A percentile compares a stretch with the other conserved stretches of the same genome.
These are phyloP conservation scores for button mushroom (Agaricus bisporus) DNA, from an alignment of 768 basidiomycete species.

Conservation along the genomic window DNA sequence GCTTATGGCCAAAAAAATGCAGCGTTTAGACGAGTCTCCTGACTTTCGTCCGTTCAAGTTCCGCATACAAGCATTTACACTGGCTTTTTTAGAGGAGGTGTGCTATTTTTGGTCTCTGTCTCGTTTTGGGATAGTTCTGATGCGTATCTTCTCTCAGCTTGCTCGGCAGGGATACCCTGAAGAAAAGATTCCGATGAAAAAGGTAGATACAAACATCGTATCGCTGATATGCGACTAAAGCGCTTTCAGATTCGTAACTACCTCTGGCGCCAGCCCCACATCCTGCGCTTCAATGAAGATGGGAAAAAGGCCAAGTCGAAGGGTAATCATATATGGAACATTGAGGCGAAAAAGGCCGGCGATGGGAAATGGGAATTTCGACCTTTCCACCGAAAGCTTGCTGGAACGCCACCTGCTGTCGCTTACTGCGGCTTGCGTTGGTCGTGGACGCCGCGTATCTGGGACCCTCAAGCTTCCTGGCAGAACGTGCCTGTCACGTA, in stretches of 20 bases:
- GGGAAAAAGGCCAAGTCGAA: slow-evolving; percentile 99
- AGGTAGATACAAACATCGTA: slow-evolving; percentile 39
- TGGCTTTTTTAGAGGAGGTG: slow-evolving; percentile 91
- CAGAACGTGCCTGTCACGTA: slow-evolving; percentile 75
- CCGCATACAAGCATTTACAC: slow-evolving; percentile 96
- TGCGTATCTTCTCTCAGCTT: slow-evolving; percentile 41
- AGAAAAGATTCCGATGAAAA: slow-evolving; percentile 95
- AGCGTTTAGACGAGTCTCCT: slow-evolving; percentile 88
- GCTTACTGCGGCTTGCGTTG: slow-evolving; percentile 80
- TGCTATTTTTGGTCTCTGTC: slow-evolving; percentile 14
- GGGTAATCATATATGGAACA: slow-evolving; percentile 99
- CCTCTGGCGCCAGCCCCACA: slow-evolving; percentile 91
- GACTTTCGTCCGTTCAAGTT: slow-evolving; percentile 99
- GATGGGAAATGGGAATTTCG: slow-evolving; percentile 84
- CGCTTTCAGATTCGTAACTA: slow-evolving; percentile 75
- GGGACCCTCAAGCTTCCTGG: slow-evolving; percentile 93
- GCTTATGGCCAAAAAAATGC: slow-evolving; percentile 99
- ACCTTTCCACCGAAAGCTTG: slow-evolving; percentile 82
- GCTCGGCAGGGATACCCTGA: slow-evolving; percentile 83
- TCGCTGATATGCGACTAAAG: slow-evolving; percentile 7
- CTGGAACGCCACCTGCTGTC: slow-evolving; percentile 73
- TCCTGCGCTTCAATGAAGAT: slow-evolving; percentile 97
- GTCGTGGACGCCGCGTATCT: slow-evolving; percentile 90
- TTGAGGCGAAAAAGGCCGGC: slow-evolving; percentile 81
- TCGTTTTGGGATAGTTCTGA: not conserved